phyloP scores from a whole-genome alignment of 805 yeast species.

The Metschnikowia henanensis region DNA sequence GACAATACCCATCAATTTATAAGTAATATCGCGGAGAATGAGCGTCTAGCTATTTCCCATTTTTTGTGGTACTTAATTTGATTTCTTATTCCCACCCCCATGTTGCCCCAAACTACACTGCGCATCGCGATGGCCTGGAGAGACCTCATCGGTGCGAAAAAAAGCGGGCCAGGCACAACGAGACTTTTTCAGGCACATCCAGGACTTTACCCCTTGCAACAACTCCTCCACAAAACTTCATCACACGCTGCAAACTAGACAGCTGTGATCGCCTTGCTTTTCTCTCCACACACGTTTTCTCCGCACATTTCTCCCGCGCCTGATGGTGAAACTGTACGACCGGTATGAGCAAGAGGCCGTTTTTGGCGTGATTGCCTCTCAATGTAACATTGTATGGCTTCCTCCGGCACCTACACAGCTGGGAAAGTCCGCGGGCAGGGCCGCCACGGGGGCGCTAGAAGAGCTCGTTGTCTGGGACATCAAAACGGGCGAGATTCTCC shows the following conservation, averaged over 20 bases:
- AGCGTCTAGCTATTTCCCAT: too few relatives aligned
- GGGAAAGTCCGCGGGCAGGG: conserved; percentile 57
- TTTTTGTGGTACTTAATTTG: too few relatives aligned
- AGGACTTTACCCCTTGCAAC: too few relatives aligned
- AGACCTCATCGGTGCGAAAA: conserved; percentile 1
- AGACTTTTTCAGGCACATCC: background rate
- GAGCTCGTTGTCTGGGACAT: conserved; percentile 88
- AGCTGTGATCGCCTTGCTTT: background rate
- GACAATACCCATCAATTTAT: too few relatives aligned
- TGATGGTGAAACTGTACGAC: conserved; percentile 91
- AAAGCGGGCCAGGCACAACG: background rate
- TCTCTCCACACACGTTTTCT: background rate
- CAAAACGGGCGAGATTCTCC: conserved; percentile 76
- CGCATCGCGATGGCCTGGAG: background rate
- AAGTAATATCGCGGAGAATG: too few relatives aligned
- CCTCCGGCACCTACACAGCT: conserved; percentile 48
- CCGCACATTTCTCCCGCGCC: background rate
- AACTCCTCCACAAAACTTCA: too few relatives aligned
- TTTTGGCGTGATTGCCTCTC: conserved; percentile 85
- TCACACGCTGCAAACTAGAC: background rate
- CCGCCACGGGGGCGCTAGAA: conserved; percentile 81
- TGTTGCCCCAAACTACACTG: too few relatives aligned
- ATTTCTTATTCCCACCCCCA: too few relatives aligned
- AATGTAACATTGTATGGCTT: conserved; percentile 69
- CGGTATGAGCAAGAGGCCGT: conserved; percentile 81